A percentile compares a stretch with the other conserved stretches of the same genome.
Conservation (phyloP, 2,329 filamentous ascomycete genomes). For the Neodidymelliopsis sp. region DNA sequence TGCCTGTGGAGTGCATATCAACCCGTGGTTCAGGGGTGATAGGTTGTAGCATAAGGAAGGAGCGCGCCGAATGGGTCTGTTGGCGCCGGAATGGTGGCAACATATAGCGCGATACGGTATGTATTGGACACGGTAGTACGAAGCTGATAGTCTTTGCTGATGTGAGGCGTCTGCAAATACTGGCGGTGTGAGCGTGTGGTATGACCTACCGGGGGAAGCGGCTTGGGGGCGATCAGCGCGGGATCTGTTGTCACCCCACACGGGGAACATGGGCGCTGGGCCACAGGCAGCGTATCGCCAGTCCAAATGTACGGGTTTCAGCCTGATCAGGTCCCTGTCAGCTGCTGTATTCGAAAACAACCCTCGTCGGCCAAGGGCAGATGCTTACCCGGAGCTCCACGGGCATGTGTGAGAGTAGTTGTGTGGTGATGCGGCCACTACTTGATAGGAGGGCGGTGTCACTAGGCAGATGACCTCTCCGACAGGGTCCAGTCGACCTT, state of each 20-base stretch:
- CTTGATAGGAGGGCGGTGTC: background rate
- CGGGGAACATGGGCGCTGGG: constrained; percentile 21
- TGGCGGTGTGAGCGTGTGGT: constrained; percentile 13
- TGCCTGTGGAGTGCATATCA: constrained; percentile 11
- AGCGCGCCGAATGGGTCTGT: constrained; percentile 7
- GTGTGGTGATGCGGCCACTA: background rate
- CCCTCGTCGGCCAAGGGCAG: background rate
- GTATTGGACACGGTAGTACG: constrained; percentile 13
- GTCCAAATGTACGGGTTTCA: constrained; percentile 25
- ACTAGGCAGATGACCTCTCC: constrained; percentile 6
- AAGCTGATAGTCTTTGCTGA: constrained; percentile 21
- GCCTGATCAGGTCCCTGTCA: constrained; percentile 22
- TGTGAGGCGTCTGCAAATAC: constrained; percentile 24
- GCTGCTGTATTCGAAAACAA: constrained; percentile 9
- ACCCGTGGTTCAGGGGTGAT: constrained; percentile 4
- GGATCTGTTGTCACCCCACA: constrained; percentile 27
- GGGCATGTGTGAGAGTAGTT: background rate
- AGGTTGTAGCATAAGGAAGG: constrained; percentile 5
- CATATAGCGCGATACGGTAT: constrained; percentile 13
- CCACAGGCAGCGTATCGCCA: constrained; percentile 25
- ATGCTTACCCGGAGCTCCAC: constrained; percentile 16
- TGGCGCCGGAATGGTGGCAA: constrained; percentile 12
- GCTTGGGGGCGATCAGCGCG: constrained; percentile 24
- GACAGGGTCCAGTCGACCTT: background rate
- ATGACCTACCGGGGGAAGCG: constrained; percentile 17